phyloP scores from a whole-genome alignment of 2,329 filamentous ascomycete species.

The Fusarium concolor region DNA sequence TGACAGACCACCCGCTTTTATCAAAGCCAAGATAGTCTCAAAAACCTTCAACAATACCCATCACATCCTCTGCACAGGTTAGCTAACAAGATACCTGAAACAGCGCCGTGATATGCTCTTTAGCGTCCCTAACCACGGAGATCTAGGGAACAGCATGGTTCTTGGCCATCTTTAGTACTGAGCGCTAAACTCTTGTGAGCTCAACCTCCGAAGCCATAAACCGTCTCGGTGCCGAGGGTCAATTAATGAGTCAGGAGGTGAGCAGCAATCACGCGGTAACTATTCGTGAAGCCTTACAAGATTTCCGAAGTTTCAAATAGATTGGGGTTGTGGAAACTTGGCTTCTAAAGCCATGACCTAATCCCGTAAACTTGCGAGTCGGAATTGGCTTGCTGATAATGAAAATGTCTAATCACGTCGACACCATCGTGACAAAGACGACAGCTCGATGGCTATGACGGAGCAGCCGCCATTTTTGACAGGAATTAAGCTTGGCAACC shows the following conservation, averaged over 20 bases:
- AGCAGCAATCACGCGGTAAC: background rate
- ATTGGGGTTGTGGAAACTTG: background rate
- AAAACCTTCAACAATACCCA: constrained; percentile 20
- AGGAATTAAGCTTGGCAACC: constrained; percentile 29
- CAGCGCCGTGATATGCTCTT: constrained; percentile 8
- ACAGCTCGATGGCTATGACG: constrained; percentile 10
- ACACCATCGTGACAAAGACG: background rate
- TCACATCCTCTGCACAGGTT: background rate
- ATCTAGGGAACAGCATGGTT: constrained; percentile 26
- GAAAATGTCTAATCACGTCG: background rate
- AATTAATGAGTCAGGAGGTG: constrained; percentile 31
- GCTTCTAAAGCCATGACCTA: background rate
- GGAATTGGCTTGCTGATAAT: background rate
- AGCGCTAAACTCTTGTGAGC: constrained; percentile 34
- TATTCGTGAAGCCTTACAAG: constrained; percentile 9
- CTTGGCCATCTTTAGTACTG: constrained; percentile 8
- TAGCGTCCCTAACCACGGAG: constrained; percentile 2
- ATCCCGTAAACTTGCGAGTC: background rate
- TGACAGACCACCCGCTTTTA: background rate
- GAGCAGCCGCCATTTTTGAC: constrained; percentile 13
- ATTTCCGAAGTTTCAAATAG: background rate
- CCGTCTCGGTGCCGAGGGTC: constrained; percentile 14
- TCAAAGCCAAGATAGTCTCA: constrained; percentile 21
- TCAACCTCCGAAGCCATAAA: constrained; percentile 24
- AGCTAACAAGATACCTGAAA: constrained; percentile 33